Base-by-base conservation (phyloP, 345 rosid genomes). In the Cardamine resedifolia region DNA sequence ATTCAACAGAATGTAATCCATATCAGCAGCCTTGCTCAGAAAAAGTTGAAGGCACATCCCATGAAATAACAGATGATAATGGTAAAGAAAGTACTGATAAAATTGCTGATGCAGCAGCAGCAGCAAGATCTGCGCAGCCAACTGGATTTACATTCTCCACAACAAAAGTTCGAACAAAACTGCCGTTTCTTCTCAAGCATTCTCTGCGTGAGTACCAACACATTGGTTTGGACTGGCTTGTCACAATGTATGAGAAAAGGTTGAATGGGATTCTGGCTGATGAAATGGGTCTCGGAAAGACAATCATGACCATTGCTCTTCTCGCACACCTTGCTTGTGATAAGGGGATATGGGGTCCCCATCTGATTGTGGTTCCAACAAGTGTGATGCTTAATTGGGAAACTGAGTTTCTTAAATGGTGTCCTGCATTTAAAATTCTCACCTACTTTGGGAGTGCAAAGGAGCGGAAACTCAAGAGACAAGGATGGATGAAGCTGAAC, bases 351-450 rank as follows among this genome's bases (percentile, higher is more conserved):
- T 96, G 99, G 99, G 99, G 99, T 68, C 99, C 99, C 47, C 99
- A 96, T 87, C 91, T 96, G 44, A 96, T 96, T 66, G 96, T 96
- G 74, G 99, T 96, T 83, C 99, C 99, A 50, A 96, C 99, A 39
- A 96, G 98, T 86, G 99, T 96, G 71, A 92, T 96, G 99, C 98
- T 96, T 63, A 96, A 96, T 77, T 96, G 99, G 99, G 99, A 96
- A 87, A 96, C 99, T 67, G 99, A 96, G 77, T 96, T 96, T 85
- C 94, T 96, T 74, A 96, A 91, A 77, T 96, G 99, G 99, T 90
- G 97, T 82, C 99, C 99, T 75, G 99, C 99, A 56, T 92, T 96
- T 76, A 96, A 96, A 83, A 96, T 96, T 70, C 89, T 96, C 60
- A 96, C 99, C 52, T 96, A 96, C 83, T 96, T 92, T 79, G 99